A percentile compares a stretch with the other conserved stretches of the same genome.
Evolutionary conservation across 2,329 filamentous ascomycete species (phyloP).

Genomic region (Ophiostoma ulmi): DNA sequence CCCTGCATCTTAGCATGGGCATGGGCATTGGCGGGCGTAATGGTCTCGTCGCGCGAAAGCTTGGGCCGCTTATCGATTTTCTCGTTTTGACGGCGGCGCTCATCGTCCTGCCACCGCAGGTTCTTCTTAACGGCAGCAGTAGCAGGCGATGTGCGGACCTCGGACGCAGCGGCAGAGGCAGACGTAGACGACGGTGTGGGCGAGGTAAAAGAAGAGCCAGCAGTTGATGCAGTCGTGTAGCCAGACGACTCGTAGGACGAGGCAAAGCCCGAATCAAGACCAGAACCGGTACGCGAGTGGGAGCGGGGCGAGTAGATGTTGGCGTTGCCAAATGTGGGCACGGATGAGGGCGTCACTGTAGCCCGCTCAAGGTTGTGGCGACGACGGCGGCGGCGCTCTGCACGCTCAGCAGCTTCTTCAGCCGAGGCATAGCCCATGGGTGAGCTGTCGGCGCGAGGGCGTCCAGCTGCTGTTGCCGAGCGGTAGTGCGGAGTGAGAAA

Average conservation of each 20-base stretch:
- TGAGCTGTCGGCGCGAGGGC: conserved; percentile 20
- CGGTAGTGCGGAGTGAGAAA: conserved; percentile 13
- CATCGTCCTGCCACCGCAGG: conserved; percentile 33
- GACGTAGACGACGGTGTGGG: conserved; percentile 21
- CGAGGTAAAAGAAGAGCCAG: conserved; percentile 8
- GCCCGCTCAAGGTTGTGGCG: conserved; percentile 21
- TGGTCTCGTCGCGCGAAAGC: conserved; percentile 24
- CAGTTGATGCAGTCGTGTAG: conserved; percentile 18
- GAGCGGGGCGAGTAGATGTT: conserved; percentile 18
- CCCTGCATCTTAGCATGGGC: conserved; percentile 21
- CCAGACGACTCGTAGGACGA: conserved; percentile 26
- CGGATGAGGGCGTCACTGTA: conserved; percentile 27
- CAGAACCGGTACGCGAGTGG: not conserved
- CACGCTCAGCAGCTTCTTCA: conserved; percentile 28
- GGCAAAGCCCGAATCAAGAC: conserved; percentile 16
- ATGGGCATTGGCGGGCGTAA: conserved; percentile 5
- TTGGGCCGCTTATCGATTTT: conserved; percentile 32
- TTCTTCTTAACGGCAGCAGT: conserved; percentile 28
- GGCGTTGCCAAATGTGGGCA: conserved; percentile 25
- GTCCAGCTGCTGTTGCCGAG: not conserved
- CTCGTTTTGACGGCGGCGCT: conserved; percentile 32
- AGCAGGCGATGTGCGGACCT: not conserved
- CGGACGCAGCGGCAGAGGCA: conserved; percentile 19
- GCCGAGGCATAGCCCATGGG: conserved; percentile 27
- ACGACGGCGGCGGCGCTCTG: conserved; percentile 27